A percentile compares a stretch with the other conserved stretches of the same genome.
phyloP scores from a whole-genome alignment of 257 asterid species.

The Dorcoceras hygrometricum region DNA sequence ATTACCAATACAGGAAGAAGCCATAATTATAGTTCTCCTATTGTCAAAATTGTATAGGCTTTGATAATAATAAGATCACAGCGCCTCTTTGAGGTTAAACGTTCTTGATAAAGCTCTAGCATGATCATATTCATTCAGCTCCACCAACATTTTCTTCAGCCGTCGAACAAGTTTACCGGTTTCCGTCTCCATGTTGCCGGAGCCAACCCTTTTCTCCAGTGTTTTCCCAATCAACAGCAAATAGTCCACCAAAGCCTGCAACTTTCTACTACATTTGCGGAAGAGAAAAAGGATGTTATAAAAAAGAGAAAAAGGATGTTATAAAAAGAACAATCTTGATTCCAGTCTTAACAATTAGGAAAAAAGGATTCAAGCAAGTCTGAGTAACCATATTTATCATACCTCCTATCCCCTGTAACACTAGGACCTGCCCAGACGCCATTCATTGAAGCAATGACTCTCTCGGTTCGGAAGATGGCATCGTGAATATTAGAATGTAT shows the following conservation, averaged over 20 bases:
- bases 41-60: slow-evolving; percentile 22
- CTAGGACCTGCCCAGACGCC: slow-evolving; percentile 89
- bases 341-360: not conserved
- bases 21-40: not conserved
- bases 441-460: slow-evolving; percentile 65
- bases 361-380: not conserved
- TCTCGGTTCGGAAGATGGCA: slow-evolving; percentile 69
- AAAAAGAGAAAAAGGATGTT: not conserved
- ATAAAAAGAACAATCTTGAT: not conserved
- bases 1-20: not conserved
- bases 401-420: slow-evolving; percentile 68
- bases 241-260: slow-evolving; percentile 81
- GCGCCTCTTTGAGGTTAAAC: slow-evolving; percentile 91
- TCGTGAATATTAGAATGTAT: slow-evolving; percentile 72
- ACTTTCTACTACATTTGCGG: slow-evolving; percentile 41
- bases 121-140: slow-evolving; percentile 76
- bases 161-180: slow-evolving; percentile 62
- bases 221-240: slow-evolving; percentile 55
- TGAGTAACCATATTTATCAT: slow-evolving; percentile 6
- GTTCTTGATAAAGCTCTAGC: slow-evolving; percentile 68
- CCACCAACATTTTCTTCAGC: slow-evolving; percentile 89
- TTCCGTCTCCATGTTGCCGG: slow-evolving; percentile 46
- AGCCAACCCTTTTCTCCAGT: slow-evolving; percentile 48
- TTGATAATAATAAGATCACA: slow-evolving; percentile 30
- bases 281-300: not conserved